Base-by-base conservation (phyloP, 176 grass and related monocot genomes). In the Hordeum vulgare region DNA sequence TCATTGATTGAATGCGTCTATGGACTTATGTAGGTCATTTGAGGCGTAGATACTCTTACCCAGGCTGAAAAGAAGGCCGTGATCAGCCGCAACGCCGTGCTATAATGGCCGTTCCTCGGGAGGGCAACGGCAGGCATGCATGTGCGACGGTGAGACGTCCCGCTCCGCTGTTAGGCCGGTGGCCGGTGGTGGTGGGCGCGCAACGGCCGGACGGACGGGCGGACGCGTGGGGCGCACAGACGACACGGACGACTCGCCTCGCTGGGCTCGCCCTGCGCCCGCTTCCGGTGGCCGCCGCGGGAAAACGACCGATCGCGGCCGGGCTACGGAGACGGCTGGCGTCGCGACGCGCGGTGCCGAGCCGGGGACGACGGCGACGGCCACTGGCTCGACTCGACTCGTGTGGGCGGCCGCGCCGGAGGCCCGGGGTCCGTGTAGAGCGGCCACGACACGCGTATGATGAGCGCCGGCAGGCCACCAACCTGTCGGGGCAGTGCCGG, bases 91-190 rank as follows among this genome's bases (percentile, higher is more conserved):
- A 13, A 61, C 75, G n/a, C 75, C 35, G 76, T 8, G 14, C 45
- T 49, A 20, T 42, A 1, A 25, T 14, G 39, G n/a, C 80, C 1
- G 21, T 31, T 70, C 13, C 37, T 8, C 23, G 2, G 66, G 44
- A 45, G 81, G 20, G n/a, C 54, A 66, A 1, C 6, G 33, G 59
- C 18, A 15, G 33, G 45, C 18, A 15, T 47, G 18, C 64, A 66
- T 41, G 88, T 29, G 62, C 20, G 78, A 45, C 11, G 74, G 78
- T 78, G 79, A 66, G 83, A 69, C 83, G 53, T 89, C 71, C 18
- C 27, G 1, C 15, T 85, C 87, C 62, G 21, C 69, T 77, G 77
- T 81, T 75, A 42, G 82, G 70, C 86, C 39, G 69, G 67, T 25
- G 25, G 68, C 49, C 24, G 81, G 31, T 37, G 44, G 64, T 0